A percentile compares a stretch with the other conserved stretches of the same genome.
Conservation (phyloP, 108 stramenopile species). For the Schizochytrium sp. region DNA sequence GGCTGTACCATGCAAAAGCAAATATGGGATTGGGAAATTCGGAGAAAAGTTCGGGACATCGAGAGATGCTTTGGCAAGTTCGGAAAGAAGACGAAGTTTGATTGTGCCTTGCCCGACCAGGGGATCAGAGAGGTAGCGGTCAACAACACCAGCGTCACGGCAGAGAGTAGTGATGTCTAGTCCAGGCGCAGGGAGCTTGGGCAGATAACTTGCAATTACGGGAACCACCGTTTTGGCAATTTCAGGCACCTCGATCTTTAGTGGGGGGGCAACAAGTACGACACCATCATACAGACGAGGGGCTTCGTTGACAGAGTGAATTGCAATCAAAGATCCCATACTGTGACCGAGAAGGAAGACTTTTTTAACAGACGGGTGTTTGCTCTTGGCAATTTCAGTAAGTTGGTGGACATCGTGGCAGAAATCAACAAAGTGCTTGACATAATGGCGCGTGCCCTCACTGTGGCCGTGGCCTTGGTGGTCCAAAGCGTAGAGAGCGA, state of each 20-base stretch:
- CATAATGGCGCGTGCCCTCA: constrained; percentile 55
- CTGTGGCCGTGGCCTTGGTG: constrained; percentile 53
- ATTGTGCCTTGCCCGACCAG: neutral
- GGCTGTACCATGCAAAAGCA: constrained; percentile 60
- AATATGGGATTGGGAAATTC: constrained; percentile 24
- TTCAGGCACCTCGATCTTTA: neutral
- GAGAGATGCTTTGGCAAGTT: neutral
- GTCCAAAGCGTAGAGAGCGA: constrained; percentile 42
- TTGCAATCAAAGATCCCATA: constrained; percentile 43
- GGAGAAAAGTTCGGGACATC: constrained; percentile 5
- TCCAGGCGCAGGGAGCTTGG: neutral
- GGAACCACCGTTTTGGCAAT: neutral
- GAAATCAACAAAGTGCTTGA: constrained; percentile 16
- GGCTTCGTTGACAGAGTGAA: constrained; percentile 24
- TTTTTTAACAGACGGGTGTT: constrained; percentile 20
- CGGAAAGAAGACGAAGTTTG: neutral
- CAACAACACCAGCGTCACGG: constrained; percentile 8
- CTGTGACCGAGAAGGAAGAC: constrained; percentile 50
- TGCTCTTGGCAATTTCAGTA: constrained; percentile 8
- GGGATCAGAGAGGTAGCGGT: constrained; percentile 25
- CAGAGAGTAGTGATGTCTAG: neutral
- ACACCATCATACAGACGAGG: constrained; percentile 50
- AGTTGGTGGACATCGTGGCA: constrained; percentile 44
- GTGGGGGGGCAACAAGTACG: constrained; percentile 24
- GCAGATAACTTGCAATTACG: neutral